Evolutionary conservation across 805 yeast species (phyloP).

Genomic region (Blastobotrys mokoenaii): DNA sequence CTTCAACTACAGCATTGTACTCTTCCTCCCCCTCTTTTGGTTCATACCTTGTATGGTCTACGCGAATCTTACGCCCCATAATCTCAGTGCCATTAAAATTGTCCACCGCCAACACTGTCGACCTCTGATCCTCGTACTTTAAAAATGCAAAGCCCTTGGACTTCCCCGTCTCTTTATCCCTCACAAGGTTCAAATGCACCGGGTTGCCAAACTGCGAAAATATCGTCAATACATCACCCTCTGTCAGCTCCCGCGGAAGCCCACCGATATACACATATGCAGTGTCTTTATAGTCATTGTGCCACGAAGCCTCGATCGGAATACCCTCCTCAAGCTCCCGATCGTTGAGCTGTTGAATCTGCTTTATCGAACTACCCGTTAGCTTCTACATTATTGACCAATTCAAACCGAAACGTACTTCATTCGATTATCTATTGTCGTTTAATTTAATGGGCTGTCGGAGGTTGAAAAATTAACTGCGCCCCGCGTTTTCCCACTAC

Average conservation of each 20-base stretch:
- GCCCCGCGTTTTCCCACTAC: background rate
- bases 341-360: conserved; percentile 53
- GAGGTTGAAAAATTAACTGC: too few species aligned
- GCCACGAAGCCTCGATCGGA: conserved; percentile 74
- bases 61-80: conserved; percentile 44
- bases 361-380: conserved; percentile 21
- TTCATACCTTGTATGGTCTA: conserved; percentile 64
- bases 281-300: conserved; percentile 68
- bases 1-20: background rate
- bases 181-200: conserved; percentile 57
- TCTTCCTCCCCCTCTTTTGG: conserved; percentile 35
- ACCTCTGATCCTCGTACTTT: conserved; percentile 73
- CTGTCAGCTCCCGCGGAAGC: conserved; percentile 54
- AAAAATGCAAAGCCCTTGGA: conserved; percentile 73
- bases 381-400: background rate
- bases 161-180: conserved; percentile 58
- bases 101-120: conserved; percentile 80
- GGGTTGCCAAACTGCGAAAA: conserved; percentile 91
- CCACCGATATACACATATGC: conserved; percentile 73
- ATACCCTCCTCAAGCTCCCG: conserved; percentile 57
- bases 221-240: conserved; percentile 65
- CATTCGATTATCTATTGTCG: conserved; percentile 2
- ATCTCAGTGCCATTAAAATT: conserved; percentile 65
- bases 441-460: too few species aligned
- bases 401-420: conserved; percentile 1